Evolutionary conservation across 192 early-diverging fungal species (phyloP).

Genomic region (Podila epigama): DNA sequence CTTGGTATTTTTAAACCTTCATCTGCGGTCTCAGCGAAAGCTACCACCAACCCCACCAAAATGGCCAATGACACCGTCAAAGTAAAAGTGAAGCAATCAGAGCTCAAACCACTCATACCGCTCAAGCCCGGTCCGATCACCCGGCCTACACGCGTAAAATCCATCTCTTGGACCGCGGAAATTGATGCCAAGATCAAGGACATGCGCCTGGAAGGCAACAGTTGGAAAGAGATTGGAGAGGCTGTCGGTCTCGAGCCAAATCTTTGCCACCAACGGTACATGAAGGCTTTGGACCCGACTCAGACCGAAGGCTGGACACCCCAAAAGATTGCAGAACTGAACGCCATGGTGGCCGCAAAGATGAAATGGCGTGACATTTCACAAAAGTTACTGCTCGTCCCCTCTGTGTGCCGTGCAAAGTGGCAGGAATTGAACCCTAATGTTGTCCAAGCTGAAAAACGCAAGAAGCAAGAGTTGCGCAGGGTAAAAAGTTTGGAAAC

Average conservation of each 20-base stretch:
- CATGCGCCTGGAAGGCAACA: slow-evolving; percentile 30
- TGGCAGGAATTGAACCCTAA: slow-evolving; percentile 21
- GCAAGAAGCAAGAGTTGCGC: too few relatives aligned
- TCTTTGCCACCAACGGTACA: slow-evolving; percentile 17
- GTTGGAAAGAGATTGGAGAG: slow-evolving; percentile 33
- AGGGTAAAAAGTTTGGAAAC: neutral
- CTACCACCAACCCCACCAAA: too few relatives aligned
- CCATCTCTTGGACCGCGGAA: slow-evolving; percentile 17
- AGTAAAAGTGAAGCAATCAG: too few relatives aligned
- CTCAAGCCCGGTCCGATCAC: too few relatives aligned
- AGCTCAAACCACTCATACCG: too few relatives aligned
- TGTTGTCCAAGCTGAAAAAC: too few relatives aligned
- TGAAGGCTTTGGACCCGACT: slow-evolving; percentile 16
- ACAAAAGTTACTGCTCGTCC: slow-evolving; percentile 7
- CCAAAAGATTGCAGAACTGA: slow-evolving; percentile 4
- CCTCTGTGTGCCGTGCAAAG: slow-evolving; percentile 12
- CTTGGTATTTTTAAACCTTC: too few relatives aligned
- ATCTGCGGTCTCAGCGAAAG: too few relatives aligned
- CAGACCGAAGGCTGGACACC: slow-evolving; percentile 12
- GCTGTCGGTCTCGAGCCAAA: neutral
- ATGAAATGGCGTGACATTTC: slow-evolving; percentile 21
- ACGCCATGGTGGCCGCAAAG: slow-evolving; percentile 8
- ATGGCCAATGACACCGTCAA: too few relatives aligned
- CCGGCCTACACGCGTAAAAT: neutral
- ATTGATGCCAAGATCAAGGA: slow-evolving; percentile 22